phyloP scores from a whole-genome alignment of 139 green algal species.

The Micractinium conductrix region DNA sequence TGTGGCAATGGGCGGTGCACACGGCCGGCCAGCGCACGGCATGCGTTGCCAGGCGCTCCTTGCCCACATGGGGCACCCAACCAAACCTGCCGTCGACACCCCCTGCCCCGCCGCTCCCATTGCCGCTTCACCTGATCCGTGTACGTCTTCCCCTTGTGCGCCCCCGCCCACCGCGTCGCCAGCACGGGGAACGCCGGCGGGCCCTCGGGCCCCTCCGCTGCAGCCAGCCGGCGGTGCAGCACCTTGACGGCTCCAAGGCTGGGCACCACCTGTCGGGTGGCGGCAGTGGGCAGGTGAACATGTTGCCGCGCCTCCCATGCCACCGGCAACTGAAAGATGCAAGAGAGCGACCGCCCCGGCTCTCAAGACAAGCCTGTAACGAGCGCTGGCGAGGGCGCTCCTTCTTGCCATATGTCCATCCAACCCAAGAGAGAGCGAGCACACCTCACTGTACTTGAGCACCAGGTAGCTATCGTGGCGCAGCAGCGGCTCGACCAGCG shows the following conservation, averaged over 20 bases:
- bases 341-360: no score
- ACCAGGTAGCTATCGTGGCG: conserved; percentile 58
- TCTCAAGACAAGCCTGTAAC: not conserved
- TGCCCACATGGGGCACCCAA: no score
- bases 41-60: no score
- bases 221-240: conserved; percentile 29
- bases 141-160: conserved; percentile 39
- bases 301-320: no score
- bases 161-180: conserved; percentile 8
- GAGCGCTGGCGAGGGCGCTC: no score
- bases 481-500: conserved; percentile 63
- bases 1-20: no score
- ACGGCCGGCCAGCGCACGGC: no score
- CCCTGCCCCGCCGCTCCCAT: not conserved
- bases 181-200: conserved; percentile 13
- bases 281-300: no score
- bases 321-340: no score
- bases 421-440: no score
- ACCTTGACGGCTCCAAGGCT: conserved; percentile 53
- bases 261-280: conserved; percentile 42
- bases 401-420: no score
- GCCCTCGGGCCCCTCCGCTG: conserved; percentile 5
- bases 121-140: conserved; percentile 35
- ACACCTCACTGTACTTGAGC: conserved; percentile 64
- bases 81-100: no score